phyloP scores from a whole-genome alignment of 768 basidiomycete species.

The Podaxis pistillaris region DNA sequence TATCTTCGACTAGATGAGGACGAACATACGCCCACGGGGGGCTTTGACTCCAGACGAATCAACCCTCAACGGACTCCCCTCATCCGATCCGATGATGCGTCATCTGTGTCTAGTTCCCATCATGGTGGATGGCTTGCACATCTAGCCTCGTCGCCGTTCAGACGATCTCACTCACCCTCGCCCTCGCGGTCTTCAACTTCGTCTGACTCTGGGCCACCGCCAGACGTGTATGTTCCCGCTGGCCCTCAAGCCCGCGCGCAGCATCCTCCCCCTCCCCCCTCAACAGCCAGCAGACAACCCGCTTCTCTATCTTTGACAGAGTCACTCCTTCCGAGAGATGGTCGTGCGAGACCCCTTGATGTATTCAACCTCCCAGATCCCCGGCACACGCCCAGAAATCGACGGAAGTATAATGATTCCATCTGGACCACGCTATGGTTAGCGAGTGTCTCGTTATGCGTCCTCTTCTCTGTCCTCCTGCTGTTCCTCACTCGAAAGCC shows the following conservation, averaged over 20 bases:
- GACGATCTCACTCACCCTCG: constrained; percentile 29
- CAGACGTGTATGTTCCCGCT: constrained; percentile 37
- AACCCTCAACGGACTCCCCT: constrained; percentile 37
- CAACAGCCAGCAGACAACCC: constrained; percentile 34
- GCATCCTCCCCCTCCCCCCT: constrained; percentile 42
- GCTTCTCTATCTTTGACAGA: constrained; percentile 73
- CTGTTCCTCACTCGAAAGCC: constrained; percentile 58
- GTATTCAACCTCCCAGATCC: constrained; percentile 80
- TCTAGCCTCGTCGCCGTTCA: constrained; percentile 59
- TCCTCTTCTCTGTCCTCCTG: constrained; percentile 62
- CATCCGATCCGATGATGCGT: constrained; percentile 32
- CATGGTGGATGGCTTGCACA: constrained; percentile 73
- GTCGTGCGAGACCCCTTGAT: constrained; percentile 58
- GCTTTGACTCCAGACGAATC: constrained; percentile 26
- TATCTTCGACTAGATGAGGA: constrained; percentile 78
- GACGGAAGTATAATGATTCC: constrained; percentile 73
- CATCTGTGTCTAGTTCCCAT: constrained; percentile 34
- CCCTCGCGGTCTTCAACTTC: constrained; percentile 43
- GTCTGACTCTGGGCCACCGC: constrained; percentile 40
- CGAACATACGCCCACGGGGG: constrained; percentile 33
- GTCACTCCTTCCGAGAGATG: constrained; percentile 76
- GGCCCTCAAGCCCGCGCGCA: constrained; percentile 27
- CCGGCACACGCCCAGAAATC: constrained; percentile 57
- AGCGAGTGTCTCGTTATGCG: constrained; percentile 53
- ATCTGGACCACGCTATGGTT: constrained; percentile 72